Conservation (phyloP, 352 stramenopile genomes). For the Blastocystis sp. region DNA sequence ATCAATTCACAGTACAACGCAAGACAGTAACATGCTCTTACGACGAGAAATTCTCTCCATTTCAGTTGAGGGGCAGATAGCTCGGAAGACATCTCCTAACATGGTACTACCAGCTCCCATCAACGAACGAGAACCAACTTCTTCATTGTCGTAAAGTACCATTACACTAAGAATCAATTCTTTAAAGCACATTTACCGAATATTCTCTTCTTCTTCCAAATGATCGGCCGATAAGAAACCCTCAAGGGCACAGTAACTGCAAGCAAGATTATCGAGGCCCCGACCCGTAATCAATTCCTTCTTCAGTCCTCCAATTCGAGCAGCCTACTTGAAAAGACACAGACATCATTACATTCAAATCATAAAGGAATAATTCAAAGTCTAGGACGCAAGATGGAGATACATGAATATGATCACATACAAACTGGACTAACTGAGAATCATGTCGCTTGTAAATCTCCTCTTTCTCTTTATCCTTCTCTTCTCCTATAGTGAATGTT, state of each 20-base stretch:
- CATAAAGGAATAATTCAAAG: conserved; percentile 64
- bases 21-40: conserved; percentile 68
- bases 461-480: not conserved
- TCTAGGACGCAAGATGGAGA: not conserved
- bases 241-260: conserved; percentile 79
- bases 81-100: conserved; percentile 69
- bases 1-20: conserved; percentile 69
- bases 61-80: not conserved
- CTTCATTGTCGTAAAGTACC: conserved; percentile 96
- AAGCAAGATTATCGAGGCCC: conserved; percentile 93
- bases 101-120: conserved; percentile 78
- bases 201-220: conserved; percentile 77
- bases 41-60: conserved; percentile 47
- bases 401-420: conserved; percentile 26
- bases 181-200: conserved; percentile 72
- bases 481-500: not conserved
- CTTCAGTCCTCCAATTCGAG: conserved; percentile 82
- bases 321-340: not conserved
- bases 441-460: not conserved
- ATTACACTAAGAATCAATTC: conserved; percentile 73
- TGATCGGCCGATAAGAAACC: conserved; percentile 71
- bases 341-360: conserved; percentile 3
- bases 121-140: conserved; percentile 86
- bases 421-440: not conserved
- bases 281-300: conserved; percentile 92